Percentiles rank a stretch among this genome's conserved stretches.
Evolutionary conservation across 768 basidiomycete genomes (phyloP).

Genomic region (Mycena latifolia): DNA sequence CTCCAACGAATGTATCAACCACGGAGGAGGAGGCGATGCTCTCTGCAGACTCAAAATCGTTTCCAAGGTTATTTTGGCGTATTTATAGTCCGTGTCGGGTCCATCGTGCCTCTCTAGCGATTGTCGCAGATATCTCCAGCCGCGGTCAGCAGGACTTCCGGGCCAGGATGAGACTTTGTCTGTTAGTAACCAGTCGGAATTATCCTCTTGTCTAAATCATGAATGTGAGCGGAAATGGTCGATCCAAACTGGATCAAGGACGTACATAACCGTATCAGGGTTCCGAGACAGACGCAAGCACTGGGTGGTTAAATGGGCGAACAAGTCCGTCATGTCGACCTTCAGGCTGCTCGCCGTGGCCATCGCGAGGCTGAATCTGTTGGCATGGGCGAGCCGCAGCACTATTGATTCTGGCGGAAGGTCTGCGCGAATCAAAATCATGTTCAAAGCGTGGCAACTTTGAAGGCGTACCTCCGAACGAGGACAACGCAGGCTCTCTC

Average conservation of each 20-base stretch:
- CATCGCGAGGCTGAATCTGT: constrained; percentile 85
- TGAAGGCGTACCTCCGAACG: constrained; percentile 70
- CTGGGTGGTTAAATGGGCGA: constrained; percentile 80
- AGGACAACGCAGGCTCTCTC: constrained; percentile 71
- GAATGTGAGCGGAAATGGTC: constrained; percentile 29
- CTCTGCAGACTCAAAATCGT: constrained; percentile 78
- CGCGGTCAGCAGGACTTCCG: constrained; percentile 82
- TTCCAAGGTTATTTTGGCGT: constrained; percentile 83
- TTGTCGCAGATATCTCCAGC: constrained; percentile 90
- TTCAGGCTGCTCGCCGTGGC: constrained; percentile 78
- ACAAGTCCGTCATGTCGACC: constrained; percentile 90
- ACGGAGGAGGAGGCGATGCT: constrained; percentile 77
- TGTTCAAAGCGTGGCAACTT: constrained; percentile 12
- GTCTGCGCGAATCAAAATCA: constrained; percentile 36
- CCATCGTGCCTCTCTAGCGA: constrained; percentile 85
- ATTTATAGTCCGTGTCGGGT: constrained; percentile 76
- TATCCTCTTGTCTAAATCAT: constrained; percentile 70
- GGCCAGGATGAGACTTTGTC: constrained; percentile 88
- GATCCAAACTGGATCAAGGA: constrained; percentile 29
- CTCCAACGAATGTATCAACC: constrained; percentile 85
- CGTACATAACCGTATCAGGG: constrained; percentile 71
- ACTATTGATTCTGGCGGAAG: constrained; percentile 67
- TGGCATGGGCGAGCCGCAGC: constrained; percentile 80
- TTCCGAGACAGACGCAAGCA: constrained; percentile 82
- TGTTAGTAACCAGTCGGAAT: constrained; percentile 85